Evolutionary conservation across 2,329 filamentous ascomycete species (phyloP).

Genomic region (Ramularia collo-cygni): DNA sequence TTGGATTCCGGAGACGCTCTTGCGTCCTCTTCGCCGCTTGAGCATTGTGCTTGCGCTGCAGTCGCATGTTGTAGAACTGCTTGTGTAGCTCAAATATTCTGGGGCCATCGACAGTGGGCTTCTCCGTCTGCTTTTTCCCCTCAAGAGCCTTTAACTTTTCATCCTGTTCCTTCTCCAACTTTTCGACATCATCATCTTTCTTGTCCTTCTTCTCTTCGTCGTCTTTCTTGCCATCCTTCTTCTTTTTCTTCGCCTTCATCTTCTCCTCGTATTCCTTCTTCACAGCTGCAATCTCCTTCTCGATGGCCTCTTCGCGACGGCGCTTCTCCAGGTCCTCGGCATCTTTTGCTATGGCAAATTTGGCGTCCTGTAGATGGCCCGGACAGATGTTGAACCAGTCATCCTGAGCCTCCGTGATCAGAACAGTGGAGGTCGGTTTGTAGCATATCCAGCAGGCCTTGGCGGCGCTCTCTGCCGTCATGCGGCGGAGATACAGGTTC

Average conservation of each 20-base stretch:
- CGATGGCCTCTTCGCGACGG: constrained; percentile 47
- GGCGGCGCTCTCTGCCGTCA: constrained; percentile 74
- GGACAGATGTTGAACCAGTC: constrained; percentile 83
- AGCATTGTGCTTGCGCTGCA: constrained; percentile 70
- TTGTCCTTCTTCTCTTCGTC: constrained; percentile 73
- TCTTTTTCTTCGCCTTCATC: constrained; percentile 36
- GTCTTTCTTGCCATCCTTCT: constrained; percentile 43
- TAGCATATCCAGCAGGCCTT: constrained; percentile 89
- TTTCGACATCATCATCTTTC: constrained; percentile 48
- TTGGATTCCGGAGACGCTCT: constrained; percentile 70
- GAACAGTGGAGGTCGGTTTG: constrained; percentile 77
- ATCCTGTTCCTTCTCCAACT: constrained; percentile 37
- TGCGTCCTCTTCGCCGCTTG: constrained; percentile 74
- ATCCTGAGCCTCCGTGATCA: constrained; percentile 86
- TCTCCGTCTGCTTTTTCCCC: constrained; percentile 53
- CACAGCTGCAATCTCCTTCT: constrained; percentile 42
- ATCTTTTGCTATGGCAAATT: constrained; percentile 69
- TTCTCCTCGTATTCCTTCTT: constrained; percentile 47
- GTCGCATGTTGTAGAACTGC: constrained; percentile 82
- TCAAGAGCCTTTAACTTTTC: constrained; percentile 35
- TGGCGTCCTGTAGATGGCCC: constrained; percentile 71
- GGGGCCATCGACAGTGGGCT: constrained; percentile 58
- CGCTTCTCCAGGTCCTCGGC: constrained; percentile 53
- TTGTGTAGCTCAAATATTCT: constrained; percentile 79
- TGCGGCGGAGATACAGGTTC: constrained; percentile 79